Conservation (phyloP, 2,329 filamentous ascomycete genomes). For the Exutisphaerella laricina region DNA sequence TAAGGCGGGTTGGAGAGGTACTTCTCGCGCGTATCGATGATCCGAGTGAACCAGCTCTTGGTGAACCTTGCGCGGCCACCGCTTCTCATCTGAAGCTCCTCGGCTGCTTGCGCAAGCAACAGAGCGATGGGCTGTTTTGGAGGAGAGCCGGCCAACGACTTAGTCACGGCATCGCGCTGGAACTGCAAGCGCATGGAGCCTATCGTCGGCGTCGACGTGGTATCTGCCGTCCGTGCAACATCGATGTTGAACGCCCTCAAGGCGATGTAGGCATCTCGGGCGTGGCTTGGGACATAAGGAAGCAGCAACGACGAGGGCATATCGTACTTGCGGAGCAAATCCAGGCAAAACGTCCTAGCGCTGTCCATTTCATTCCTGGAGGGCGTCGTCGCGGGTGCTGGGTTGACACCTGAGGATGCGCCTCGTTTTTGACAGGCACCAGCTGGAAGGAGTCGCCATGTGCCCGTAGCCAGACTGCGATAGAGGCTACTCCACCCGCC, state of each 20-base stretch:
- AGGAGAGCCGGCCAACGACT: slow-evolving; percentile 69
- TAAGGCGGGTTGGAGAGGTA: slow-evolving; percentile 81
- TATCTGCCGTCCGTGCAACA: slow-evolving; percentile 81
- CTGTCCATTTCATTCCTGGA: slow-evolving; percentile 45
- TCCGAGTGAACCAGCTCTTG: slow-evolving; percentile 54
- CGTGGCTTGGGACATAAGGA: slow-evolving; percentile 70
- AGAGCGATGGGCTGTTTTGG: slow-evolving; percentile 89
- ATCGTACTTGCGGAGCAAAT: slow-evolving; percentile 69
- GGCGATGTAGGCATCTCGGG: slow-evolving; percentile 79
- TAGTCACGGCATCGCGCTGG: slow-evolving; percentile 80
- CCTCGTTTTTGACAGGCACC: slow-evolving; percentile 3
- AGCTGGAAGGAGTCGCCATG: too few relatives aligned
- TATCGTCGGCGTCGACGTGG: slow-evolving; percentile 80
- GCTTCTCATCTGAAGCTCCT: slow-evolving; percentile 48
- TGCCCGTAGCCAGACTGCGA: too few relatives aligned
- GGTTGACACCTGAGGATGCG: slow-evolving; percentile 19
- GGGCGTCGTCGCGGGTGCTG: slow-evolving; percentile 21
- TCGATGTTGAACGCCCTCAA: slow-evolving; percentile 91
- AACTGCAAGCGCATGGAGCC: slow-evolving; percentile 89
- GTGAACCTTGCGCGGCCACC: slow-evolving; percentile 48
- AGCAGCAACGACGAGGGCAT: slow-evolving; percentile 81
- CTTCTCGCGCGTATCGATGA: slow-evolving; percentile 76
- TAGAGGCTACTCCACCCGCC: too few relatives aligned
- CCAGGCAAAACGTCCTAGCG: slow-evolving; percentile 54
- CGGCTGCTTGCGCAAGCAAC: slow-evolving; percentile 67